Percentiles rank a stretch among this genome's conserved stretches.
These are phyloP conservation scores for Psidium guajava DNA, from an alignment of 345 rosid genomes.

Conservation along the genomic window DNA sequence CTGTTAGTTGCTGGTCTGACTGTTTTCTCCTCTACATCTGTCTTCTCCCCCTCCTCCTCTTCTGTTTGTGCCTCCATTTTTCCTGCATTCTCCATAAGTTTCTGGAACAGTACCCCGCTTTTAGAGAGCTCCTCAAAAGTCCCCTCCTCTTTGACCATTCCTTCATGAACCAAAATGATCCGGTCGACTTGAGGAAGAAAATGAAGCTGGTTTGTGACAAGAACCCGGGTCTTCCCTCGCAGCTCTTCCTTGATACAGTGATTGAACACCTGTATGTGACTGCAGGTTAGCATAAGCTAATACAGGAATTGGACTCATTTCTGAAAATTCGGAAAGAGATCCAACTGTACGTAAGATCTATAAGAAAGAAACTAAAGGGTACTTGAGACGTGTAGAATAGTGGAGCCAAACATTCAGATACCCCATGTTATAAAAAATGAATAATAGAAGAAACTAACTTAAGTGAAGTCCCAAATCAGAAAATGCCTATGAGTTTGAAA, in stretches of 20 bases:
- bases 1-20: conserved; percentile 29
- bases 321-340: no score
- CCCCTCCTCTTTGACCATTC: conserved; percentile 80
- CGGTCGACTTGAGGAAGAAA: conserved; percentile 89
- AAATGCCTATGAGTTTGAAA: background rate
- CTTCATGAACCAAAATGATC: conserved; percentile 62
- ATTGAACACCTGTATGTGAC: conserved; percentile 64
- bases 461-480: background rate
- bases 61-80: conserved; percentile 69
- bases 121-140: conserved; percentile 75
- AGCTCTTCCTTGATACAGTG: conserved; percentile 79
- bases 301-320: no score
- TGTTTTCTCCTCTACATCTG: conserved; percentile 12
- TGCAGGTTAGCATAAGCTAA: background rate
- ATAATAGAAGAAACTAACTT: background rate
- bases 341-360: background rate
- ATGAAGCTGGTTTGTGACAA: conserved; percentile 93
- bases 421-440: background rate
- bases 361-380: background rate
- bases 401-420: background rate
- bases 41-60: conserved; percentile 17
- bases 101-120: conserved; percentile 63
- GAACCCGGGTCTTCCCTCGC: conserved; percentile 69
- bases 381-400: background rate
- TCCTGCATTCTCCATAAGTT: conserved; percentile 93